Percentiles rank a stretch among this genome's conserved stretches.
These are phyloP conservation scores for Vitis rotundifolia DNA, from an alignment of 164 flowering plant genomes.

Conservation along the genomic window DNA sequence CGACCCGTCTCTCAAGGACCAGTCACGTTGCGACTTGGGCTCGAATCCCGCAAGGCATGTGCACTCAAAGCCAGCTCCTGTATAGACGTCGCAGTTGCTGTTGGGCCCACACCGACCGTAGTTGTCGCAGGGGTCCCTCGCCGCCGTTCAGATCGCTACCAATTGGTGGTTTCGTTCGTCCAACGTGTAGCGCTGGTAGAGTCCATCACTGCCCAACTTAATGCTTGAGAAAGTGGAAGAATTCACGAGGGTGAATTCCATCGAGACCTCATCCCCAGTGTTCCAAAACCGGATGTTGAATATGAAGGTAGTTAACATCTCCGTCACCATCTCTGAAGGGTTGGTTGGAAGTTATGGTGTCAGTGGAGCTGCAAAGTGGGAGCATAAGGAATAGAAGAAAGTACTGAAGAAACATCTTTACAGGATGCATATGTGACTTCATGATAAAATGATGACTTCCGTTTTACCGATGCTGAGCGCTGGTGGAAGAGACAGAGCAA, in stretches of 20 bases:
- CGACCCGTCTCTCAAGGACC: conserved; percentile 37
- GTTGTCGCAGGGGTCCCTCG: conserved; percentile 29
- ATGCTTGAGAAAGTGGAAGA: conserved; percentile 11
- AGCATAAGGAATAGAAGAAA: no score
- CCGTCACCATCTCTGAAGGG: conserved; percentile 1
- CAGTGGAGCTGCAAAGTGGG: no score
- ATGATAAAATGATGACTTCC: no score
- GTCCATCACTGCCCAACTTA: conserved; percentile 16
- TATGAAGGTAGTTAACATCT: conserved; percentile 9
- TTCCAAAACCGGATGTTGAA: conserved; percentile 19
- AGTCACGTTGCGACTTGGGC: conserved; percentile 29
- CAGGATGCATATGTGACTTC: no score
- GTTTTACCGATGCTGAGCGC: no score
- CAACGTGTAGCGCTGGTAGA: conserved; percentile 18
- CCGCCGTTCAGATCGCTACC: conserved; percentile 19
- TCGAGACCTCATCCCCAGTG: conserved; percentile 13
- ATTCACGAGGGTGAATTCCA: background rate
- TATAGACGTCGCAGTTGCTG: conserved; percentile 17
- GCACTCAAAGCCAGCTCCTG: conserved; percentile 15
- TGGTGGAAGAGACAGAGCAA: no score
- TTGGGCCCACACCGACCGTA: conserved; percentile 32
- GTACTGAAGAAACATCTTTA: no score
- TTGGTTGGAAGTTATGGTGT: no score
- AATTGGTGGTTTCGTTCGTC: conserved; percentile 6
- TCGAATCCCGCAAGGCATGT: conserved; percentile 39